phyloP scores from a whole-genome alignment of 2,329 filamentous ascomycete species.

The Monosporascus sp. region DNA sequence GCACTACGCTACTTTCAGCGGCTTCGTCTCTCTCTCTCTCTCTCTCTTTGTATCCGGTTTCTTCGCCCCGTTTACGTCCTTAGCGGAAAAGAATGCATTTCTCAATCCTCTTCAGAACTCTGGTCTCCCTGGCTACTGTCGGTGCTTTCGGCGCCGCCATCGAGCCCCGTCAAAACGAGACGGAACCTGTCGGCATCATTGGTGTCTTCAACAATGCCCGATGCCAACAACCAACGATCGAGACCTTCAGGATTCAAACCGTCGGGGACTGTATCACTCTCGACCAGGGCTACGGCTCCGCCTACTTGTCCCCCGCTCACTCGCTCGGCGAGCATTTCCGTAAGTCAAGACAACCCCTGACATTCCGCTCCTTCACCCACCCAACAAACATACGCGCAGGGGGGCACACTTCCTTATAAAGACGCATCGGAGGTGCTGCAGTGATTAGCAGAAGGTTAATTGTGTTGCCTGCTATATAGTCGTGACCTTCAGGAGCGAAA shows the following conservation, averaged over 20 bases:
- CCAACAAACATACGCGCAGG: too few species aligned
- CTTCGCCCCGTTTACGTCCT: too few species aligned
- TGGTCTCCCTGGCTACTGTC: not conserved
- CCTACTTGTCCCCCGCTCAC: not conserved
- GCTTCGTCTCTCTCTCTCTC: too few species aligned
- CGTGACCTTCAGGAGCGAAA: not conserved
- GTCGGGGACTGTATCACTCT: not conserved
- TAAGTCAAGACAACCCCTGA: not conserved
- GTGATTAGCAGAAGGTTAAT: not conserved
- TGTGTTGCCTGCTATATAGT: not conserved
- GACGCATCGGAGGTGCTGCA: not conserved
- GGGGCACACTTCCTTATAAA: not conserved
- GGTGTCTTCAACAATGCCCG: not conserved
- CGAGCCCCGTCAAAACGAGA: not conserved
- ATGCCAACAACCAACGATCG: not conserved
- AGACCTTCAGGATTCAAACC: not conserved
- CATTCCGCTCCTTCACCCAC: not conserved
- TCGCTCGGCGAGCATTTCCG: not conserved
- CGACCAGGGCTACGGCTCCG: not conserved
- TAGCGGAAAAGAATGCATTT: not conserved
- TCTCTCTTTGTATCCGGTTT: too few species aligned
- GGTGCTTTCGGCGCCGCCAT: not conserved
- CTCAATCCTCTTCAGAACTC: not conserved
- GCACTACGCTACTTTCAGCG: too few species aligned
- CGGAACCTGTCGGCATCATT: not conserved